Conservation (phyloP, 352 stramenopile species). For the Globisporangium apiculatum region DNA sequence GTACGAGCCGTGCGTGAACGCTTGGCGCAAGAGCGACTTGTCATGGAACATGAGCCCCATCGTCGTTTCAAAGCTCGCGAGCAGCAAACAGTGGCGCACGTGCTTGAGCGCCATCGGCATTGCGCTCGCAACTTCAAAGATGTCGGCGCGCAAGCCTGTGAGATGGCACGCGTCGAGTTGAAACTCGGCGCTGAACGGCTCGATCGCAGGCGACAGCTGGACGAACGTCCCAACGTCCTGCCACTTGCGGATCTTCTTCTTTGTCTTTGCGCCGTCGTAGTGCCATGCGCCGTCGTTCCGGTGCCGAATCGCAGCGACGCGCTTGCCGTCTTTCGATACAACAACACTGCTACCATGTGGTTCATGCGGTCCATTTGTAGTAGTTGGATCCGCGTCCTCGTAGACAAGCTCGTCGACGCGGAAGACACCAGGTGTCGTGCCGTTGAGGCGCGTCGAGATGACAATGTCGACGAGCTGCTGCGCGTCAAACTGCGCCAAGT, state of each 20-base stretch:
- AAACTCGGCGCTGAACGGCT: slow-evolving; percentile 33
- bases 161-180: slow-evolving; percentile 48
- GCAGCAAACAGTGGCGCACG: slow-evolving; percentile 62
- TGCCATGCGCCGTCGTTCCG: slow-evolving; percentile 37
- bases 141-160: slow-evolving; percentile 66
- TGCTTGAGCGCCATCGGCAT: slow-evolving; percentile 86
- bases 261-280: slow-evolving; percentile 67
- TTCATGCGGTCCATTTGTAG: neutral
- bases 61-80: slow-evolving; percentile 51
- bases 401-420: slow-evolving; percentile 52
- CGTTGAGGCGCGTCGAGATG: slow-evolving; percentile 69
- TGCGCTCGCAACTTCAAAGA: slow-evolving; percentile 77
- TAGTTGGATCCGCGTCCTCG: slow-evolving; percentile 10
- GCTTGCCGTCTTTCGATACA: slow-evolving; percentile 21
- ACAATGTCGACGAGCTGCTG: slow-evolving; percentile 56
- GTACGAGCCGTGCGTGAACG: slow-evolving; percentile 82
- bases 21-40: slow-evolving; percentile 71
- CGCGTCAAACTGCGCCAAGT: slow-evolving; percentile 40
- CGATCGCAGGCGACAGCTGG: slow-evolving; percentile 60
- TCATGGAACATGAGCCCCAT: slow-evolving; percentile 66
- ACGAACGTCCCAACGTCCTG: slow-evolving; percentile 48
- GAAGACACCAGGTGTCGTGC: slow-evolving; percentile 40
- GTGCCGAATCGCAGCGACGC: slow-evolving; percentile 38
- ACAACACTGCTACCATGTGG: slow-evolving; percentile 5
- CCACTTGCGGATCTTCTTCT: slow-evolving; percentile 57